These are phyloP conservation scores for Ogataea ramenticola DNA, from an alignment of 805 yeast genomes.

Conservation along the genomic window DNA sequence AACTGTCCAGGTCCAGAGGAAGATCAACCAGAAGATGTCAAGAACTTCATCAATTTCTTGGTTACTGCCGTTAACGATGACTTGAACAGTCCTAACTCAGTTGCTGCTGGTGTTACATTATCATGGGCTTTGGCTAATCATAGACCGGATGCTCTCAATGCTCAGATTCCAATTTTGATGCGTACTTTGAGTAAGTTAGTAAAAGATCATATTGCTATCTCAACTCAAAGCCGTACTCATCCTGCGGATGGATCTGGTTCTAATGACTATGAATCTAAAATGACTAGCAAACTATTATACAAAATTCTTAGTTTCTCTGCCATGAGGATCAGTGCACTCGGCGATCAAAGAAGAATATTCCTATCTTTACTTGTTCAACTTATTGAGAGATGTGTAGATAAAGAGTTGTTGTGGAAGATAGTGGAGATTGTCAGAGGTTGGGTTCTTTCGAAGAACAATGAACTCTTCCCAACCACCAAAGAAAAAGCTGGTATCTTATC, in stretches of 20 bases:
- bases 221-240: conserved; percentile 37
- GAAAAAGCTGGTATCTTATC: conserved; percentile 92
- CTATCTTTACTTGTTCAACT: conserved; percentile 80
- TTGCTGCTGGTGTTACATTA: conserved; percentile 80
- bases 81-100: conserved; percentile 58
- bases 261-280: conserved; percentile 65
- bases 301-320: conserved; percentile 73
- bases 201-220: conserved; percentile 71
- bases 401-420: conserved; percentile 64
- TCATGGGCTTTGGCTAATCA: conserved; percentile 76
- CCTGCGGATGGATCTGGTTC: conserved; percentile 13
- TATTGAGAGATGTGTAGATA: conserved; percentile 82
- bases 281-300: conserved; percentile 69
- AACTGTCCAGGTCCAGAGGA: conserved; percentile 35
- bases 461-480: conserved; percentile 86
- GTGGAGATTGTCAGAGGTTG: conserved; percentile 75
- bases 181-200: conserved; percentile 84
- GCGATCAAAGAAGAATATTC: conserved; percentile 89
- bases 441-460: conserved; percentile 72
- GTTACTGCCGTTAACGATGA: conserved; percentile 73
- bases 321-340: conserved; percentile 74
- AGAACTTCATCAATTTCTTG: conserved; percentile 52
- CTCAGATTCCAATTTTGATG: conserved; percentile 70
- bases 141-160: conserved; percentile 67
- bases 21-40: conserved; percentile 55